Percentiles rank a stretch among this genome's conserved stretches.
Conservation (phyloP, 306 rosid species). For the Cucurbita ficifolia region DNA sequence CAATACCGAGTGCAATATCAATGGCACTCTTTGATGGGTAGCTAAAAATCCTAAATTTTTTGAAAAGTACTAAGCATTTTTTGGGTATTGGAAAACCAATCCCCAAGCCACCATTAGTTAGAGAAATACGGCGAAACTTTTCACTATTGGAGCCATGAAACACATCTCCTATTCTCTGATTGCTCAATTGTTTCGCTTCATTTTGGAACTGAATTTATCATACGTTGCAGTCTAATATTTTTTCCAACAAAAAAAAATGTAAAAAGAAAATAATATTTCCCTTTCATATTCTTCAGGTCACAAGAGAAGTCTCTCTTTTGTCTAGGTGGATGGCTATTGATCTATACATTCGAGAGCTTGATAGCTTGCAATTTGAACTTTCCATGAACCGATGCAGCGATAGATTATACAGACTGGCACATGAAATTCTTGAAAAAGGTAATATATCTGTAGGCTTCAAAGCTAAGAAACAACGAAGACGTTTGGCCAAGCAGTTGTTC, state of each 20-base stretch:
- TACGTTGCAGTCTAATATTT: neutral
- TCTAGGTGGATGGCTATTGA: conserved; percentile 94
- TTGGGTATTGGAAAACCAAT: neutral
- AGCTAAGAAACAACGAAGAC: neutral
- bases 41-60: too few relatives aligned
- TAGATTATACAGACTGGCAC: conserved; percentile 43
- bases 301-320: conserved; percentile 72
- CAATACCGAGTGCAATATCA: neutral
- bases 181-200: neutral
- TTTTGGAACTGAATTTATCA: neutral
- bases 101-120: neutral
- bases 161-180: neutral
- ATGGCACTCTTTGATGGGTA: too few relatives aligned
- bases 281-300: conserved; percentile 37
- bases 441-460: conserved; percentile 11
- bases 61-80: neutral
- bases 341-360: conserved; percentile 73
- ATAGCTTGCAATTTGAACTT: conserved; percentile 79
- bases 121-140: neutral
- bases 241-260: neutral
- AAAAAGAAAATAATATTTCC: neutral
- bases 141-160: neutral
- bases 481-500: neutral
- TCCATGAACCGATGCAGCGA: conserved; percentile 84
- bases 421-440: conserved; percentile 70